Percentiles rank a stretch among this genome's conserved stretches.
Evolutionary conservation across 1,284 basidiomycete genomes (phyloP).

Genomic region (Clitocybe nebularis): DNA sequence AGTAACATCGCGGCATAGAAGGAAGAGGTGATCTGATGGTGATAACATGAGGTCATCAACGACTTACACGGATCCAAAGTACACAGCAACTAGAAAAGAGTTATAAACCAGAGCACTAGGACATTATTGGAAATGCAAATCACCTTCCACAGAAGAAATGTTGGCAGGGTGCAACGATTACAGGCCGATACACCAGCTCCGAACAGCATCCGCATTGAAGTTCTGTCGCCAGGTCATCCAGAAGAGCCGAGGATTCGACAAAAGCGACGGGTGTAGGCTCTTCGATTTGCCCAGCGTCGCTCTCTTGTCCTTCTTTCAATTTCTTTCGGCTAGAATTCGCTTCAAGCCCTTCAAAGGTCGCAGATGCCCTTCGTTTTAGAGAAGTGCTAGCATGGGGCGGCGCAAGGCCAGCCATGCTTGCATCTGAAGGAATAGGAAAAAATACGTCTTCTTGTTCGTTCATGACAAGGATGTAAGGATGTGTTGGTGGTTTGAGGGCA

Average conservation of each 20-base stretch:
- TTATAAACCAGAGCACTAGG: too few species aligned
- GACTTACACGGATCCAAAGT: conserved; percentile 76
- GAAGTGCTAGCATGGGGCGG: conserved; percentile 22
- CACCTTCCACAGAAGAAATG: conserved; percentile 86
- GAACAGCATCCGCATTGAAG: conserved; percentile 80
- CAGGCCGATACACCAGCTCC: conserved; percentile 71
- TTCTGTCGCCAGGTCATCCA: conserved; percentile 64
- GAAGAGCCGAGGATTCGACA: conserved; percentile 33
- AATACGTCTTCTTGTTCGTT: conserved; percentile 15
- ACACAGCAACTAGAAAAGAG: conserved; percentile 60
- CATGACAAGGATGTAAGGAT: conserved; percentile 21
- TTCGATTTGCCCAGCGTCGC: conserved; percentile 13
- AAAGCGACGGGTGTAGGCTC: conserved; percentile 7
- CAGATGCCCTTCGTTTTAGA: conserved; percentile 64
- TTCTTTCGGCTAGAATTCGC: conserved; percentile 54
- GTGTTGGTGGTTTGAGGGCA: conserved; percentile 25
- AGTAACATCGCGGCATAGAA: too few species aligned
- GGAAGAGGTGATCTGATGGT: conserved; percentile 2
- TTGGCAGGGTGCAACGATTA: conserved; percentile 74
- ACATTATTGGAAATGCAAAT: too few species aligned
- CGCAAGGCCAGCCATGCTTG: conserved; percentile 10
- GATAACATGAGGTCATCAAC: conserved; percentile 14
- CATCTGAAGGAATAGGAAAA: conserved; percentile 12
- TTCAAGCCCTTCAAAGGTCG: conserved; percentile 49
- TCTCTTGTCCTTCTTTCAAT: conserved; percentile 44